A percentile compares a stretch with the other conserved stretches of the same genome.
Evolutionary conservation across 2,329 filamentous ascomycete species (phyloP).

Genomic region (Monosporascus sp.): DNA sequence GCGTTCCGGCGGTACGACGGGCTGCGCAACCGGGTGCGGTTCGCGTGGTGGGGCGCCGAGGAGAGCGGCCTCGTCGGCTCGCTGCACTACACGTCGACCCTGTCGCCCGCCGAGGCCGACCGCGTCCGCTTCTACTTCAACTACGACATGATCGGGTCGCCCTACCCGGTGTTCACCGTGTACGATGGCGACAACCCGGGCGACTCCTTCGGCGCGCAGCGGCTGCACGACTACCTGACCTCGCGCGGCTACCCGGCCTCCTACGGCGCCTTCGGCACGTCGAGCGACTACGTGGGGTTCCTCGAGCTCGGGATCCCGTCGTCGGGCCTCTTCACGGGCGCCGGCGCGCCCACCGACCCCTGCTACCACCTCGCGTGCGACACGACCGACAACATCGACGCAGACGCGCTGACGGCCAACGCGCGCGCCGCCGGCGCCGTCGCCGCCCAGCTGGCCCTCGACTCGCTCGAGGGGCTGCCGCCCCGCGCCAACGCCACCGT

Average conservation of each 20-base stretch:
- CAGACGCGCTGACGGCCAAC: constrained; percentile 33
- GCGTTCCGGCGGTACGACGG: constrained; percentile 30
- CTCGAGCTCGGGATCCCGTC: constrained; percentile 34
- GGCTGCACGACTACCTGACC: constrained; percentile 30
- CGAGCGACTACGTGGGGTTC: constrained; percentile 38
- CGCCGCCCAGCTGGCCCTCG: constrained; percentile 31
- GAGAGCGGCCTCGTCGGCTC: constrained; percentile 42
- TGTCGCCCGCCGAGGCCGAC: constrained; percentile 34
- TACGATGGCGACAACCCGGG: constrained; percentile 31
- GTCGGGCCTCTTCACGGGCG: constrained; percentile 36
- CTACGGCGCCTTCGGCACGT: constrained; percentile 30
- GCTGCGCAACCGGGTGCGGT: constrained; percentile 38
- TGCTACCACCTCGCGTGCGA: constrained; percentile 39
- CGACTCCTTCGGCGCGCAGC: constrained; percentile 30
- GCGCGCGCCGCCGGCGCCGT: constrained; percentile 44
- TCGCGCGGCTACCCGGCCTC: constrained; percentile 28
- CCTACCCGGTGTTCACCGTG: constrained; percentile 33
- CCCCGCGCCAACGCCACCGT: constrained; percentile 6
- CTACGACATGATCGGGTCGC: constrained; percentile 63
- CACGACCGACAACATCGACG: constrained; percentile 34
- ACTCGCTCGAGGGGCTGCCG: constrained; percentile 13
- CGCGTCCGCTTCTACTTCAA: constrained; percentile 65
- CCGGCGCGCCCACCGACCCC: constrained; percentile 28
- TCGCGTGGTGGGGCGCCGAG: constrained; percentile 39
- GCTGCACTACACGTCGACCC: constrained; percentile 32